phyloP scores from a whole-genome alignment of 1,284 basidiomycete genomes.

The Malassezia dermatis region DNA sequence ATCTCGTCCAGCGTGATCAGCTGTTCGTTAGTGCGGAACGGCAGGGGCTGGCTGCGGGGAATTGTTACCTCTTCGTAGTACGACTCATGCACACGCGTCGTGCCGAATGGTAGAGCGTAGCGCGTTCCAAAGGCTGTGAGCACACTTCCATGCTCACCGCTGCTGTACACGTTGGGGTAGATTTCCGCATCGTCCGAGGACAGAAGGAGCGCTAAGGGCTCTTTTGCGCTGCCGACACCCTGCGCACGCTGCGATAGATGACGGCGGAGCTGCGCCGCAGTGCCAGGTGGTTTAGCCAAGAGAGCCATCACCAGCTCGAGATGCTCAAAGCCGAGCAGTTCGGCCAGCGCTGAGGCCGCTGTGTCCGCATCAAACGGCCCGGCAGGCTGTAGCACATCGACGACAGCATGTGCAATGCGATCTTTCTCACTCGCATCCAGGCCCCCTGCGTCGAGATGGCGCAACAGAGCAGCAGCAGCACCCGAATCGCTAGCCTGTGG shows the following conservation, averaged over 20 bases:
- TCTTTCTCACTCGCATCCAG: neutral
- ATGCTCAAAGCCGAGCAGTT: slow-evolving; percentile 76
- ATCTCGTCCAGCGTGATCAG: slow-evolving; percentile 66
- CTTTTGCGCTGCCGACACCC: slow-evolving; percentile 50
- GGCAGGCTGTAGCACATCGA: neutral
- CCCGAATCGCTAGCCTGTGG: neutral
- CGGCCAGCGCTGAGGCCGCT: slow-evolving; percentile 67
- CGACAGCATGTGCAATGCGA: neutral
- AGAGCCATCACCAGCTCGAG: slow-evolving; percentile 54
- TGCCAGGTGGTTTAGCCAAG: slow-evolving; percentile 24
- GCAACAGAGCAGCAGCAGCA: neutral
- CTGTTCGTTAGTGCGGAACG: slow-evolving; percentile 64
- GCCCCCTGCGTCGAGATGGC: neutral
- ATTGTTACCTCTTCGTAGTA: slow-evolving; percentile 67
- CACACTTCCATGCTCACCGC: slow-evolving; percentile 59
- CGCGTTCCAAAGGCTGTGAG: slow-evolving; percentile 64
- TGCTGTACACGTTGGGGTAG: slow-evolving; percentile 86
- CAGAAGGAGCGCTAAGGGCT: slow-evolving; percentile 59
- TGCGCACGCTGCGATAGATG: slow-evolving; percentile 58
- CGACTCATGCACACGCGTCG: slow-evolving; percentile 56
- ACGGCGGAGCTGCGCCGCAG: slow-evolving; percentile 12
- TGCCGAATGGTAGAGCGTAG: slow-evolving; percentile 75
- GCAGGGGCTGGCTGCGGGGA: slow-evolving; percentile 71
- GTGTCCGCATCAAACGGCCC: slow-evolving; percentile 52
- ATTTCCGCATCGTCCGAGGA: slow-evolving; percentile 56